Evolutionary conservation across 768 basidiomycete genomes (phyloP).

Genomic region (Tremella mesenterica): DNA sequence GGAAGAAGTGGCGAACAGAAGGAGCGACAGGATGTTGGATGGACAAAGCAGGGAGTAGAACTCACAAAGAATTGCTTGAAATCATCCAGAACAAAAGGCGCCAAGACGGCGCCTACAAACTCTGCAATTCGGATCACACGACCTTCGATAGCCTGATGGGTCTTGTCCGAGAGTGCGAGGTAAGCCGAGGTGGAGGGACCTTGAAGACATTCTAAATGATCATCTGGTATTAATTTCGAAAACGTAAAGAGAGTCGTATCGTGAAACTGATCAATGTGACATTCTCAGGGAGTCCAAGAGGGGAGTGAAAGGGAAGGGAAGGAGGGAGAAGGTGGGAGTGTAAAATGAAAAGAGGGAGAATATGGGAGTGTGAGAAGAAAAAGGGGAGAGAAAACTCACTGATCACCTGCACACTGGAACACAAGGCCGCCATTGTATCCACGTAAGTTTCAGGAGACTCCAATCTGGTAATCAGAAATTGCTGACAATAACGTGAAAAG

Average conservation of each 20-base stretch:
- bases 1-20: background rate
- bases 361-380: too few relatives aligned
- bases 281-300: background rate
- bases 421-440: conserved; percentile 26
- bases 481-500: background rate
- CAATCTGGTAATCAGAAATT: conserved; percentile 8
- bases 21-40: too few relatives aligned
- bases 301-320: too few relatives aligned
- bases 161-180: conserved; percentile 13
- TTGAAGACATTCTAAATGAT: conserved; percentile 25
- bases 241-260: background rate
- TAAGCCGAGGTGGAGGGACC: conserved; percentile 25
- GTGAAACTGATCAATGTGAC: background rate
- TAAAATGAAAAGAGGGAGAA: too few relatives aligned
- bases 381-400: conserved; percentile 12
- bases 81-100: conserved; percentile 35
- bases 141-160: conserved; percentile 15
- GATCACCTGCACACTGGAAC: conserved; percentile 23
- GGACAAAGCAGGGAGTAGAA: background rate
- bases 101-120: conserved; percentile 25
- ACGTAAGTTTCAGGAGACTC: conserved; percentile 33
- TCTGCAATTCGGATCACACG: conserved; percentile 19
- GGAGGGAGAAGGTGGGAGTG: too few relatives aligned
- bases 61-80: conserved; percentile 39
- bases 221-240: conserved; percentile 12